Evolutionary conservation across 2,329 filamentous ascomycete genomes (phyloP).

Genomic region (Berkeleyomyces basicola): DNA sequence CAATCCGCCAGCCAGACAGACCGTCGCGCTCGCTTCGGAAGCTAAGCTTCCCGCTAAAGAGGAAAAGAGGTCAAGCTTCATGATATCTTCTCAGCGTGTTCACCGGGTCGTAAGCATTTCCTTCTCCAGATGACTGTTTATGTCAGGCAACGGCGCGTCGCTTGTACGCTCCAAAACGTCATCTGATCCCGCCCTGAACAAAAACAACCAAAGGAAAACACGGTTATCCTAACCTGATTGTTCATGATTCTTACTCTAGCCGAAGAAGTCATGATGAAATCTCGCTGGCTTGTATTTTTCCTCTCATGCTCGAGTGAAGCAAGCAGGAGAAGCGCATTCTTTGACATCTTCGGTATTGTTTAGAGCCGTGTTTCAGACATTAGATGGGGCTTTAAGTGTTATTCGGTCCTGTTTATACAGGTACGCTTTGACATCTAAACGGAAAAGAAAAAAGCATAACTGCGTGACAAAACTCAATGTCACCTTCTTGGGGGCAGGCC

Average conservation of each 20-base stretch:
- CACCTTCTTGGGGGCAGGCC: background rate
- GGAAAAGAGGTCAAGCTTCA: too few species aligned
- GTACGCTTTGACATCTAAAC: background rate
- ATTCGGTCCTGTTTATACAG: background rate
- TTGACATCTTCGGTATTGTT: background rate
- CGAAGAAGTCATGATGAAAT: too few species aligned
- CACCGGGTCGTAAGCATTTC: background rate
- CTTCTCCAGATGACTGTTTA: background rate
- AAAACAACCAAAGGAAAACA: too few species aligned
- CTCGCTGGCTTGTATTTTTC: too few species aligned
- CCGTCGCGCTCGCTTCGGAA: background rate
- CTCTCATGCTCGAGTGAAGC: background rate
- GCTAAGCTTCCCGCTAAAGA: background rate
- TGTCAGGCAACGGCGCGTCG: background rate
- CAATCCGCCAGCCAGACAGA: too few species aligned
- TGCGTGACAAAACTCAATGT: background rate
- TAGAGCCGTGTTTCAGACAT: background rate
- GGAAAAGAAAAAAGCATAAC: background rate
- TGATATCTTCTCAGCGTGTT: too few species aligned
- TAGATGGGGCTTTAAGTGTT: background rate
- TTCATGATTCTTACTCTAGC: too few species aligned
- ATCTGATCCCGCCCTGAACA: too few species aligned
- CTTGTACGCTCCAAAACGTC: background rate
- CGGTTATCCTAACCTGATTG: too few species aligned
- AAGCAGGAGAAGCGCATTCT: background rate